These are phyloP conservation scores for Trametes cubensis DNA, from an alignment of 768 basidiomycete genomes.

Conservation along the genomic window DNA sequence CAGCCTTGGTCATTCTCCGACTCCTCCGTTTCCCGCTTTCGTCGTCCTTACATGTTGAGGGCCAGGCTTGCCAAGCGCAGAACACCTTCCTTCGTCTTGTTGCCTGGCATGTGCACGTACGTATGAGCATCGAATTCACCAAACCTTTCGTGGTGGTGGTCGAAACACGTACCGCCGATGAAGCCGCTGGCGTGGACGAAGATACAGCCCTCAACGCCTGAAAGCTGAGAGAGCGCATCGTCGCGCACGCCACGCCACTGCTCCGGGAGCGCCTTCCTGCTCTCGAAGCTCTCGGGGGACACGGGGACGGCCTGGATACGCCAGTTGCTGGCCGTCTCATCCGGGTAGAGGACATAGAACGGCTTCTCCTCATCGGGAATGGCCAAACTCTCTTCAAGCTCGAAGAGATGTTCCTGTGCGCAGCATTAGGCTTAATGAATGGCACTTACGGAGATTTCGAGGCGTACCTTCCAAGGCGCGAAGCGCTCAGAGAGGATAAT, in stretches of 20 bases:
- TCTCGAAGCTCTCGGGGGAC: constrained; percentile 82
- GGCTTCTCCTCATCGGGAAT: constrained; percentile 55
- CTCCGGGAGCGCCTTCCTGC: constrained; percentile 90
- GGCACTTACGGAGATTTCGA: not conserved
- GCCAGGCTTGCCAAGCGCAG: constrained; percentile 76
- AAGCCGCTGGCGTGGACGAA: constrained; percentile 97
- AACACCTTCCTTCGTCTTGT: constrained; percentile 88
- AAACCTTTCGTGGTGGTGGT: no score
- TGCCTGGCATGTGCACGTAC: no score
- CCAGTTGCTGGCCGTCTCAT: constrained; percentile 77
- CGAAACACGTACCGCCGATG: constrained; percentile 77
- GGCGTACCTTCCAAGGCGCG: constrained; percentile 82
- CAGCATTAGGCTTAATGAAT: not conserved
- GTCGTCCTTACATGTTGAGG: constrained; percentile 38
- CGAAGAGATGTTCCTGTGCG: constrained; percentile 83
- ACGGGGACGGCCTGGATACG: constrained; percentile 91
- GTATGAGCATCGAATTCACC: not conserved
- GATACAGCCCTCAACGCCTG: constrained; percentile 80
- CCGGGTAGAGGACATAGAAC: constrained; percentile 88
- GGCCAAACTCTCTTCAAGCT: constrained; percentile 67
- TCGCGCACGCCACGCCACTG: constrained; percentile 92
- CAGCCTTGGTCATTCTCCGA: not conserved
- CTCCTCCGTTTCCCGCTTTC: not conserved
- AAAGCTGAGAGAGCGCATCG: constrained; percentile 69
- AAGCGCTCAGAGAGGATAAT: constrained; percentile 81